Evolutionary conservation across 2,329 filamentous ascomycete genomes (phyloP).

Genomic region (Plenodomus lindquistii): DNA sequence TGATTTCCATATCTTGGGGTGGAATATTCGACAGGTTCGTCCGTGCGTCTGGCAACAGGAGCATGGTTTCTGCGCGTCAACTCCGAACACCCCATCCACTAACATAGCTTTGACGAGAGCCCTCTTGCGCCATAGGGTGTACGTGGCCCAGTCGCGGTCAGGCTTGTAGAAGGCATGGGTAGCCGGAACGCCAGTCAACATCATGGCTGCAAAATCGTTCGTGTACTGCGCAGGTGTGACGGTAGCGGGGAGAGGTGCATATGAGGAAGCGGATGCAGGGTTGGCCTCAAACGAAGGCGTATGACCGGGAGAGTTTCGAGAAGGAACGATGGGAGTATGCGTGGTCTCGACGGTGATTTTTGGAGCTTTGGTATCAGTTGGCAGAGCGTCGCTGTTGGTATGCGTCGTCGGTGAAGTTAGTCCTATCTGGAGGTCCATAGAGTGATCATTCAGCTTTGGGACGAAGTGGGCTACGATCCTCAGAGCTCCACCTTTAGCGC

Average conservation of each 20-base stretch:
- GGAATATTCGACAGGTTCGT: neutral
- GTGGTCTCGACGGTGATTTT: no score
- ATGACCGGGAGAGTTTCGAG: no score
- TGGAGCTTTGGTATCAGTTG: no score
- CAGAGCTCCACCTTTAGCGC: neutral
- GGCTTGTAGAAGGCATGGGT: neutral
- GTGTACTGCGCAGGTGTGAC: no score
- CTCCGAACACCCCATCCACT: neutral
- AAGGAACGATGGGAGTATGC: no score
- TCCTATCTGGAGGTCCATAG: neutral
- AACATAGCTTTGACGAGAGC: neutral
- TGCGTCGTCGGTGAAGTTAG: neutral
- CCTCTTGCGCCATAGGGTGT: neutral
- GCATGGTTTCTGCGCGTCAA: neutral
- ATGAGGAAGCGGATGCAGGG: neutral
- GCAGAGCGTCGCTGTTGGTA: no score
- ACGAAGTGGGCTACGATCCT: neutral
- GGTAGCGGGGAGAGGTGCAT: neutral
- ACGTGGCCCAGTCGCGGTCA: neutral
- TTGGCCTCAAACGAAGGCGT: no score
- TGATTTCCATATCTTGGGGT: neutral
- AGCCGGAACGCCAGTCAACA: neutral
- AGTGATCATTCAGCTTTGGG: neutral
- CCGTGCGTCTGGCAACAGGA: neutral
- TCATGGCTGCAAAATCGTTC: no score